Conservation (phyloP, 257 asterid genomes). For the Salvia hispanica region DNA sequence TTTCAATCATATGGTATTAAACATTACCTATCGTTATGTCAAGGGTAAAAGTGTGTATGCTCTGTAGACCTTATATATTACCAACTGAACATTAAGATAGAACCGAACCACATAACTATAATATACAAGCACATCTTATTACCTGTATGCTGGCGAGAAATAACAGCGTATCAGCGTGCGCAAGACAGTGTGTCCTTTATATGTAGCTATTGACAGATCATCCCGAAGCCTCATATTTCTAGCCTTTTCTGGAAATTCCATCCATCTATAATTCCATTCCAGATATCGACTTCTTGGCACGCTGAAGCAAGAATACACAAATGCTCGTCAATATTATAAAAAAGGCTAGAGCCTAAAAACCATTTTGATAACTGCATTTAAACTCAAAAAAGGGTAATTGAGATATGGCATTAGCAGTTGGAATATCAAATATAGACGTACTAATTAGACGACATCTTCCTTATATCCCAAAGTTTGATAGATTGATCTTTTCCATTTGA, state of each 20-base stretch:
- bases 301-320: constrained; percentile 49
- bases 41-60: not conserved
- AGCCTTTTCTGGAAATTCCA: constrained; percentile 66
- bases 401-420: not conserved
- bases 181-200: constrained; percentile 81
- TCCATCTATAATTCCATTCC: constrained; percentile 92
- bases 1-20: too few species aligned
- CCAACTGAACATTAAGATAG: not conserved
- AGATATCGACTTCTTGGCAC: constrained; percentile 44
- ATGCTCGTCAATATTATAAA: not conserved
- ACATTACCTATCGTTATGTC: too few species aligned
- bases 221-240: constrained; percentile 48
- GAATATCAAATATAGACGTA: constrained; percentile 36
- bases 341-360: constrained; percentile 6
- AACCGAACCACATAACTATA: not conserved
- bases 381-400: constrained; percentile 1
- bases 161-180: constrained; percentile 92
- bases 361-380: not conserved
- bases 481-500: constrained; percentile 95
- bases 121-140: not conserved
- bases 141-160: constrained; percentile 92
- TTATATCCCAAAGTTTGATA: constrained; percentile 90
- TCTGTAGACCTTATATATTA: not conserved
- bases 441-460: constrained; percentile 95
- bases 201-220: constrained; percentile 82